Evolutionary conservation across 2,329 filamentous ascomycete species (phyloP), one percentile per base, ranked within the genome.

Genomic region (Colletotrichum phormii): DNA sequence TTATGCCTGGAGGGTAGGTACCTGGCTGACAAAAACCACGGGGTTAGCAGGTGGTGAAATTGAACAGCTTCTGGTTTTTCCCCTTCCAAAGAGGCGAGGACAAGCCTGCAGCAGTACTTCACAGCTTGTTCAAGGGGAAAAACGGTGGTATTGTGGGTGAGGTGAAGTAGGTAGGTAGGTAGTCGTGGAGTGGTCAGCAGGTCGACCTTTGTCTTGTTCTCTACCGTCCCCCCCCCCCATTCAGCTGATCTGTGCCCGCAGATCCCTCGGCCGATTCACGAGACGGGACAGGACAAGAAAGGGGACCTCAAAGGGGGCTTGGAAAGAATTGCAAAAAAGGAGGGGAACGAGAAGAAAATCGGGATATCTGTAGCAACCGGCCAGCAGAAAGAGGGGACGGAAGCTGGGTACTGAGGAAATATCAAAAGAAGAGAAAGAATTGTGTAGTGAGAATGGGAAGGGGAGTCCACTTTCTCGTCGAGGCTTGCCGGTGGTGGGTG

Each of bases 401-500:
- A 29, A 29, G 26, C 26, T 29, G 66, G 49, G 35, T 61, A 71
- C 53, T 33, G 15, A 22, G 53, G 29, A 59, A 68, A 60, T 15
- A 67, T 12, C 18, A 49, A 51, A 58, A 33, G 35, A 59, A 49
- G 35, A 58, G 54, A 64, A 67, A 73, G 67, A 73, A 73, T 73
- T 73, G 71, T 73, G 67, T 73, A 71, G 67, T 60, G 35, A 64
- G 64, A 59, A 57, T 55, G 60, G 61, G 46, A 64, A 64, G 59
- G 57, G 60, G 65, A 72, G 60, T 61, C 67, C 71, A 70, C 71
- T 55, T 55, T 57, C 53, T 71, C 57, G 71, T 73, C 67, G 71
- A 73, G 71, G 67, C 65, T 72, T 73, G 61, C 60, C 67, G 51
- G 71, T 57, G 51, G 62, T 64, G 62, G 53, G 70, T 72, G 71